Percentiles rank a stretch among this genome's conserved stretches.
Conservation (phyloP, 2,329 filamentous ascomycete species). For the Aspergillus eucalypticola region DNA sequence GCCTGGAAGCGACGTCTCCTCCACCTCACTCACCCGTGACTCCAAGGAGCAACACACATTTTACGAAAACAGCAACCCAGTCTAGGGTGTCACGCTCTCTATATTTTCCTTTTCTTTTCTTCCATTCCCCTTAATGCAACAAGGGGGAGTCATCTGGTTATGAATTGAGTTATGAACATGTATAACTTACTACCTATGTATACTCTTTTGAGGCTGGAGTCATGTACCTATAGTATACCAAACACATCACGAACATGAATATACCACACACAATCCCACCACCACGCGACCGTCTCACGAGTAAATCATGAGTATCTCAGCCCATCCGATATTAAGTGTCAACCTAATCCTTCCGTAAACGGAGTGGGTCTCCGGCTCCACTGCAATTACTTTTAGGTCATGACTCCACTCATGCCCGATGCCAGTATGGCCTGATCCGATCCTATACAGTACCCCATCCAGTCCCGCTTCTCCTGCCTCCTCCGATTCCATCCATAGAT, state of each 20-base stretch:
- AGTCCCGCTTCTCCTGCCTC: too few species aligned
- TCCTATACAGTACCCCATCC: too few species aligned
- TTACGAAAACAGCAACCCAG: constrained; percentile 6
- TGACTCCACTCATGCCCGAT: too few species aligned
- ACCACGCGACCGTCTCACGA: too few species aligned
- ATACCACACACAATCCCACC: background rate
- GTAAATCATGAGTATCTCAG: background rate
- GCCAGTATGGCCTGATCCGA: too few species aligned
- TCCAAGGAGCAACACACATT: background rate
- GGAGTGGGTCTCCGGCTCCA: too few species aligned
- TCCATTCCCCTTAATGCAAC: background rate
- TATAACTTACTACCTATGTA: background rate
- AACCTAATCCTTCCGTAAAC: too few species aligned
- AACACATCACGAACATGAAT: background rate
- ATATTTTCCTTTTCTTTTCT: background rate
- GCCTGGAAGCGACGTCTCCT: constrained; percentile 26
- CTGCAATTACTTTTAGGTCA: too few species aligned
- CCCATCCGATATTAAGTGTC: background rate
- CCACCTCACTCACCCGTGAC: constrained; percentile 15
- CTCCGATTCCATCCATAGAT: too few species aligned
- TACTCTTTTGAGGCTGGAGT: background rate
- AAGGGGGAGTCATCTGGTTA: background rate
- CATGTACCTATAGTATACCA: background rate
- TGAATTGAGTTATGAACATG: background rate
- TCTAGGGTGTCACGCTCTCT: background rate